Evolutionary conservation across 2,329 filamentous ascomycete genomes (phyloP).

Genomic region (Coleophoma eucalyptorum): DNA sequence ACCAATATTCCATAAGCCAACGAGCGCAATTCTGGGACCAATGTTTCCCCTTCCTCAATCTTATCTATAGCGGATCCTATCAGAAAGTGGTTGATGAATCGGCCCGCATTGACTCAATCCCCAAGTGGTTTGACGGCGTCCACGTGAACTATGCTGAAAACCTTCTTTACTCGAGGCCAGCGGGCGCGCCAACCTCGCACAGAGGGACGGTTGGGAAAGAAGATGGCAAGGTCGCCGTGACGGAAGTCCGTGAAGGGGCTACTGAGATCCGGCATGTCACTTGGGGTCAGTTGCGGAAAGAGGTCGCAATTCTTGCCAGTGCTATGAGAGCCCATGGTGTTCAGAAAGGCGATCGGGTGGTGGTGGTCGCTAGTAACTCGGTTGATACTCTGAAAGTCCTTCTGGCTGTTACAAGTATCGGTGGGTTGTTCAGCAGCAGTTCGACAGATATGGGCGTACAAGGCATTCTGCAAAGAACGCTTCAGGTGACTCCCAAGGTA

Average conservation of each 20-base stretch:
- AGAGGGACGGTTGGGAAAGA: slow-evolving; percentile 60
- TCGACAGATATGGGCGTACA: slow-evolving; percentile 82
- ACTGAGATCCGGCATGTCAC: slow-evolving; percentile 53
- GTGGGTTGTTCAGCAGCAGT: slow-evolving; percentile 70
- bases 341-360: slow-evolving; percentile 67
- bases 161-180: slow-evolving; percentile 57
- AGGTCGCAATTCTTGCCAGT: slow-evolving; percentile 56
- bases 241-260: slow-evolving; percentile 68
- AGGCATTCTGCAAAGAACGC: slow-evolving; percentile 69
- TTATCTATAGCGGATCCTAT: slow-evolving; percentile 61
- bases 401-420: slow-evolving; percentile 65
- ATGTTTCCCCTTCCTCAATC: slow-evolving; percentile 53
- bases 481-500: slow-evolving; percentile 70
- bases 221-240: slow-evolving; percentile 66
- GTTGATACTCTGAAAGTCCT: slow-evolving; percentile 71
- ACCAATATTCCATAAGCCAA: slow-evolving; percentile 62
- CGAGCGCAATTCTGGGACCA: slow-evolving; percentile 63
- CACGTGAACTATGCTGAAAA: slow-evolving; percentile 79
- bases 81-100: slow-evolving; percentile 63
- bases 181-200: slow-evolving; percentile 35
- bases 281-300: slow-evolving; percentile 61
- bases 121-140: slow-evolving; percentile 74
- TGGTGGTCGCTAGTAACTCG: slow-evolving; percentile 71
- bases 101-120: slow-evolving; percentile 66
- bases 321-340: slow-evolving; percentile 67